Conservation (phyloP, 805 yeast genomes). For the Metschnikowia shivogae region DNA sequence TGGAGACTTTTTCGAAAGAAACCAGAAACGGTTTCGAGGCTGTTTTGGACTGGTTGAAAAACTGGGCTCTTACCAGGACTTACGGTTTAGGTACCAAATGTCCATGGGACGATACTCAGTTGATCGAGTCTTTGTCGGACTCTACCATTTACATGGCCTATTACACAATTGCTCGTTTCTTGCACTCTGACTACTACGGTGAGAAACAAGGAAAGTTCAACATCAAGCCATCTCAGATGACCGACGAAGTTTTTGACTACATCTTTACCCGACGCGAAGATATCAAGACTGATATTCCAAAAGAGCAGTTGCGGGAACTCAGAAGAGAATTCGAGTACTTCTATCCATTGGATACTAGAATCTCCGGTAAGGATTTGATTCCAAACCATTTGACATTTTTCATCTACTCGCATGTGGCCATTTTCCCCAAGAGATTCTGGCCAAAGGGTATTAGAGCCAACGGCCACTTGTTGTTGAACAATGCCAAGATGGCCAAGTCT, state of each 20-base stretch:
- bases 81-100: slow-evolving; percentile 92
- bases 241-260: slow-evolving; percentile 90
- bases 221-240: slow-evolving; percentile 78
- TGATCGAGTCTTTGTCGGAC: slow-evolving; percentile 93
- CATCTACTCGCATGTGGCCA: slow-evolving; percentile 87
- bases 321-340: slow-evolving; percentile 96
- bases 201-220: slow-evolving; percentile 64
- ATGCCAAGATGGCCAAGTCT: slow-evolving; percentile 96
- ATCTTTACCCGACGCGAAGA: slow-evolving; percentile 71
- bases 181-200: slow-evolving; percentile 87
- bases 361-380: slow-evolving; percentile 95
- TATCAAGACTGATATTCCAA: slow-evolving; percentile 55
- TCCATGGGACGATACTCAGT: slow-evolving; percentile 94
- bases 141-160: slow-evolving; percentile 94
- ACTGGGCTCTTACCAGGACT: slow-evolving; percentile 97
- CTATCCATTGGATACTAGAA: slow-evolving; percentile 88
- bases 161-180: slow-evolving; percentile 82
- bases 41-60: slow-evolving; percentile 91
- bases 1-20: slow-evolving; percentile 80
- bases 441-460: slow-evolving; percentile 91
- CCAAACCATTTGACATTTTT: slow-evolving; percentile 97
- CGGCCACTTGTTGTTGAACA: slow-evolving; percentile 92
- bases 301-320: slow-evolving; percentile 60
- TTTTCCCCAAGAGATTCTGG: slow-evolving; percentile 90
- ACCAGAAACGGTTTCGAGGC: slow-evolving; percentile 90